phyloP scores from a whole-genome alignment of 805 yeast genomes.

The Kurtzmaniella fragi region DNA sequence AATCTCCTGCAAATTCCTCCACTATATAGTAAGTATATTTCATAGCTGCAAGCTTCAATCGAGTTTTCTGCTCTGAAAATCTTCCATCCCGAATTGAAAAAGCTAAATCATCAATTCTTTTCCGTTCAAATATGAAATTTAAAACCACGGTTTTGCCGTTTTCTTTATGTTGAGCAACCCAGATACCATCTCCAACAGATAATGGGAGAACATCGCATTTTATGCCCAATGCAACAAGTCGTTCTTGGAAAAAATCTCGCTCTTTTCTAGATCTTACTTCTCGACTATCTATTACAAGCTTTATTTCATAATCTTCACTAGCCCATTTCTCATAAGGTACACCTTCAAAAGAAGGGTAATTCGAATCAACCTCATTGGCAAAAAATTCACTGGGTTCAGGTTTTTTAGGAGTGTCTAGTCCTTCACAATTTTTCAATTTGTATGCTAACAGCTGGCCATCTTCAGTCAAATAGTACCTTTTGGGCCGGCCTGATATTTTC shows the following conservation, averaged over 20 bases:
- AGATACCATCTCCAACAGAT: slow-evolving; percentile 80
- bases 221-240: slow-evolving; percentile 46
- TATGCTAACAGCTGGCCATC: slow-evolving; percentile 63
- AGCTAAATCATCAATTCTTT: slow-evolving; percentile 81
- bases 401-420: slow-evolving; percentile 10
- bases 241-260: slow-evolving; percentile 61
- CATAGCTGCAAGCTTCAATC: slow-evolving; percentile 68
- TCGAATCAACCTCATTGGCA: slow-evolving; percentile 17
- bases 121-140: slow-evolving; percentile 85
- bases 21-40: slow-evolving; percentile 67
- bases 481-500: slow-evolving; percentile 51
- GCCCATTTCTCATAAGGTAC: slow-evolving; percentile 54
- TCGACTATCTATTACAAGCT: slow-evolving; percentile 70
- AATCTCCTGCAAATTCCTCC: slow-evolving; percentile 61
- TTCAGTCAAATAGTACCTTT: slow-evolving; percentile 59
- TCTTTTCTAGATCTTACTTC: slow-evolving; percentile 69
- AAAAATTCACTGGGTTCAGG: background rate
- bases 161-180: slow-evolving; percentile 71
- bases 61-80: slow-evolving; percentile 76
- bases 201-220: slow-evolving; percentile 51
- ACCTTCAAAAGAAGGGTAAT: slow-evolving; percentile 14
- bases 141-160: slow-evolving; percentile 63
- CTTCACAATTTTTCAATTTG: slow-evolving; percentile 46
- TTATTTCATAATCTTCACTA: slow-evolving; percentile 51
- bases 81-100: slow-evolving; percentile 83